Percentiles rank a stretch among this genome's conserved stretches.
phyloP scores from a whole-genome alignment of 139 green algal species.

The Bryopsis sp. region DNA sequence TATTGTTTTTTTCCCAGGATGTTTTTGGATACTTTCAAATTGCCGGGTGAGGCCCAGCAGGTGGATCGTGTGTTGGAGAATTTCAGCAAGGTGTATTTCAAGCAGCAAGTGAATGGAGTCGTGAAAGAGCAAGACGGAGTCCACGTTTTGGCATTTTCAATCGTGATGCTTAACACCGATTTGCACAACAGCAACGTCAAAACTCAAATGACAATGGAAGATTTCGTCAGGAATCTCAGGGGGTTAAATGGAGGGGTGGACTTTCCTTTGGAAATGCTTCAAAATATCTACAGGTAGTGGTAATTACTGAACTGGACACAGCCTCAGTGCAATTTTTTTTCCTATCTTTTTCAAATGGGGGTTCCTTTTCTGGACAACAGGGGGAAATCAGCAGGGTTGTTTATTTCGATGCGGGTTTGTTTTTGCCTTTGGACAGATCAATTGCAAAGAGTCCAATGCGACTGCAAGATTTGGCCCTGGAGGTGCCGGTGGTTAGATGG shows the following conservation, averaged over 20 bases:
- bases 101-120: background rate
- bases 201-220: constrained; percentile 71
- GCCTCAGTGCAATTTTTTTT: too few species aligned
- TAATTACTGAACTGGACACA: too few species aligned
- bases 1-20: too few species aligned
- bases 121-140: constrained; percentile 46
- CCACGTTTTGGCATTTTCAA: constrained; percentile 93
- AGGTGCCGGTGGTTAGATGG: constrained; percentile 1
- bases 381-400: too few species aligned
- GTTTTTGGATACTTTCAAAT: constrained; percentile 47
- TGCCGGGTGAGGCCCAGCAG: constrained; percentile 91
- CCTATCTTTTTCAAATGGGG: too few species aligned
- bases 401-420: too few species aligned
- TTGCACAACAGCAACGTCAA: constrained; percentile 79
- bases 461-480: background rate
- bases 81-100: constrained; percentile 22
- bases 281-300: constrained; percentile 66
- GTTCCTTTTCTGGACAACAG: too few species aligned
- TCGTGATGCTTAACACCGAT: constrained; percentile 99
- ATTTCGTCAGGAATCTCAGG: constrained; percentile 90
- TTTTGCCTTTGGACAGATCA: too few species aligned
- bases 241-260: constrained; percentile 89
- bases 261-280: constrained; percentile 71
- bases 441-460: constrained; percentile 18
- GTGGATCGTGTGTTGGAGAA: constrained; percentile 89